These are phyloP conservation scores for Diaporthe citri DNA, from an alignment of 2,329 filamentous ascomycete species.

Conservation along the genomic window DNA sequence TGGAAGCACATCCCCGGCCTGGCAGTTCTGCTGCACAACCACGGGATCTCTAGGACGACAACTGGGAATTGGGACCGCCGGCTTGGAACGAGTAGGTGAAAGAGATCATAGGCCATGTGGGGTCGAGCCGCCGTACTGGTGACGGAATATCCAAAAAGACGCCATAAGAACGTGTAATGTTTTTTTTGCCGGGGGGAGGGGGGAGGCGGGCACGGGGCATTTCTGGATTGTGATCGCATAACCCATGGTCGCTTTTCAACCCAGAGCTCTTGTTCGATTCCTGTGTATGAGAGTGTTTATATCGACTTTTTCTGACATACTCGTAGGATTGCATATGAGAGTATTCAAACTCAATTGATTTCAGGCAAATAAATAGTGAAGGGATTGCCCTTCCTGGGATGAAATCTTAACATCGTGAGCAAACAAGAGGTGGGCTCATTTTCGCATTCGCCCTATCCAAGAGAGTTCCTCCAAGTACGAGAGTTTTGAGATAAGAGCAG, in stretches of 20 bases:
- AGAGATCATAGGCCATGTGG: constrained; percentile 24
- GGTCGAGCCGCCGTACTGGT: constrained; percentile 29
- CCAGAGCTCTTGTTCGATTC: background rate
- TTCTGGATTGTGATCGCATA: background rate
- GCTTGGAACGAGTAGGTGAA: constrained; percentile 28
- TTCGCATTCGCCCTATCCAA: background rate
- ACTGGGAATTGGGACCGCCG: constrained; percentile 15
- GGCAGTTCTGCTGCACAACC: constrained; percentile 30
- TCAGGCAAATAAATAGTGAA: background rate
- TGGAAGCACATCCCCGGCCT: constrained; percentile 32
- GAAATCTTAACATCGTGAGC: no score
- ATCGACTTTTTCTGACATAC: background rate
- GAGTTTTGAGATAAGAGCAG: background rate
- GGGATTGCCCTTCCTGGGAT: background rate
- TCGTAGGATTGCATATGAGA: background rate
- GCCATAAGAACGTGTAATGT: constrained; percentile 33
- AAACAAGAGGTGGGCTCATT: background rate
- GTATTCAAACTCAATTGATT: background rate
- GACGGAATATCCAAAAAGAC: constrained; percentile 33
- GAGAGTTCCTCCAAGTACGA: background rate
- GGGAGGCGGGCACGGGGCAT: no score
- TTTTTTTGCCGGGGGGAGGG: no score
- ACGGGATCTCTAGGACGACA: constrained; percentile 23
- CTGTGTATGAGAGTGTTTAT: background rate
- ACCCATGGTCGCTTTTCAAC: background rate